Base-by-base conservation (phyloP, 2,329 filamentous ascomycete genomes). In the Grosmannia serpens region DNA sequence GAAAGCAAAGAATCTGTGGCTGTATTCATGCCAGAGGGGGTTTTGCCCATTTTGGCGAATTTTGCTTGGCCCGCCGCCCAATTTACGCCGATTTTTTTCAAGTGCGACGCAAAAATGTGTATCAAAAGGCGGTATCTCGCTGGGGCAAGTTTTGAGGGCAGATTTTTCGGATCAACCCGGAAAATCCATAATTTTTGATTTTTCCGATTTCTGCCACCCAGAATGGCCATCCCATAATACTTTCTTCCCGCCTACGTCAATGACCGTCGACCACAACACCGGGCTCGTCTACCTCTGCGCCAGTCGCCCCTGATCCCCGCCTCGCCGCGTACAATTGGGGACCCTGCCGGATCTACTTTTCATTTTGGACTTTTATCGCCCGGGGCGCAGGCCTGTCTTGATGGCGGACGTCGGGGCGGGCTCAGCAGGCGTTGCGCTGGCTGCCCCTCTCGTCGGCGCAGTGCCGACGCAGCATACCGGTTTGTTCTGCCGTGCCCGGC, bases 71-170 rank as follows among this genome's bases (percentile, higher is more conserved):
- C 35, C 2, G 35, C 35, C 35, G 7, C 3, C 17, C 11, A 33
- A 53, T 35, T 53, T 56, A 56, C 44, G 44, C 49, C 44, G 38
- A n/a, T 35, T 41, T 27, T 49, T 24, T 3, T 17, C 52, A n/a
- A 17, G 17, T n/a, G 20, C 13, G 17, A 20, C 5, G 24, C 1
- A 17, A 41, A 41, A 8, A 33, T 55, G 53, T 55, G 53, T 55
- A 55, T 55, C 53, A 54, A 56, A 56, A 56, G 54, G 54, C 54
- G 54, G 54, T 56, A 49, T 56, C 41, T 35, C 6, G 5, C 27
- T 46, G 54, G 54, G 54, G 54, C 54, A 56, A 49, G 54, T 33
- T 56, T 56, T 56, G 31, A 58, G 57, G 57, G 57, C 57, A 58
- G 29, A 35, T 33, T 47, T 38, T 58, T 38, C 50, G 57, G 51